A percentile compares a stretch with the other conserved stretches of the same genome.
phyloP scores from a whole-genome alignment of 2,329 filamentous ascomycete species.

The Colletotrichum gloeosporioides region DNA sequence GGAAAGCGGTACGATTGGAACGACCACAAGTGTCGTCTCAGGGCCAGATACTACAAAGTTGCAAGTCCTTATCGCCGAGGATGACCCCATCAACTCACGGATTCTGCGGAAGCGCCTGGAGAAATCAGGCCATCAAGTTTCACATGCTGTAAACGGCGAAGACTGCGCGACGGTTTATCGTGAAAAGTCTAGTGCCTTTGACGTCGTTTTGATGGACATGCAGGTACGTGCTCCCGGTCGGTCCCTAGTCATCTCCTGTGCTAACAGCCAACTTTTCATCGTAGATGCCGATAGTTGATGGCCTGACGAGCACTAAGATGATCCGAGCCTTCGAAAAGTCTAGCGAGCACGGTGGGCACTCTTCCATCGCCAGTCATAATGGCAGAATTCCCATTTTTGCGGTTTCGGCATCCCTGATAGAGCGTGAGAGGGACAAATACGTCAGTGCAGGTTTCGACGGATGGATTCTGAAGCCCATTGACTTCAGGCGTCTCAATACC shows the following conservation, averaged over 20 bases:
- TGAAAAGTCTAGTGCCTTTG: conserved; percentile 67
- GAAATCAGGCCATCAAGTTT: conserved; percentile 74
- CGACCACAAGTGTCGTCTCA: conserved; percentile 2
- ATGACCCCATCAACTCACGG: conserved; percentile 86
- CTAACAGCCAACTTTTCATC: not conserved
- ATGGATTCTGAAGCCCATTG: conserved; percentile 89
- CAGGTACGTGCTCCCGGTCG: conserved; percentile 62
- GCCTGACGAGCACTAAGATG: conserved; percentile 80
- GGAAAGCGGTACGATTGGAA: not conserved
- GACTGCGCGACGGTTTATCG: conserved; percentile 78
- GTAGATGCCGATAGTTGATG: conserved; percentile 93
- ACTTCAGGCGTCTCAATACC: conserved; percentile 75
- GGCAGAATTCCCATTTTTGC: conserved; percentile 82
- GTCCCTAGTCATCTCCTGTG: not conserved
- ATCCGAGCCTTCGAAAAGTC: conserved; percentile 76
- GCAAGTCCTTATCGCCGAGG: conserved; percentile 80
- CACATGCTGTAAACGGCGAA: conserved; percentile 81
- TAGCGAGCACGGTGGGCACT: conserved; percentile 53
- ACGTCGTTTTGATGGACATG: conserved; percentile 91
- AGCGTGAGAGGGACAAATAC: conserved; percentile 72
- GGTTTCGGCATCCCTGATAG: conserved; percentile 82
- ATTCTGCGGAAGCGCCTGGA: conserved; percentile 82
- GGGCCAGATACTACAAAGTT: conserved; percentile 46
- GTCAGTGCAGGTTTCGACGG: conserved; percentile 84
- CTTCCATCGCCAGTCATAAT: conserved; percentile 62